These are phyloP conservation scores for Didymella sp. DNA, from an alignment of 2,329 filamentous ascomycete genomes.

Conservation along the genomic window DNA sequence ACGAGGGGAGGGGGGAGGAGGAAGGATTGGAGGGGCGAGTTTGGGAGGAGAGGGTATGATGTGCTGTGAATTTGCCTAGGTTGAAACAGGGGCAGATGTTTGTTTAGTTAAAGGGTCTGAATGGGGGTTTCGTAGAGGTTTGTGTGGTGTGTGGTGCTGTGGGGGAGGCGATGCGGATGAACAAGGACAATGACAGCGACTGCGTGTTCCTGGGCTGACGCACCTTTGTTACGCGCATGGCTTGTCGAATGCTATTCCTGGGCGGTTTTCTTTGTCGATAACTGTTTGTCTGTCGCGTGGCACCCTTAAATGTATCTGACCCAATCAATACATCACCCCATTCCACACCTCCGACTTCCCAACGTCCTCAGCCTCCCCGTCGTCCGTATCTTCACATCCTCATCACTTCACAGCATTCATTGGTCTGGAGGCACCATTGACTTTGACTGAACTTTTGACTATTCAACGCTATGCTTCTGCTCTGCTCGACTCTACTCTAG, in stretches of 20 bases:
- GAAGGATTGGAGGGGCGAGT: constrained; percentile 4
- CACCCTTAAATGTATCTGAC: background rate
- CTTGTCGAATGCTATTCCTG: background rate
- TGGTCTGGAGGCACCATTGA: background rate
- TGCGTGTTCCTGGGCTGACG: background rate
- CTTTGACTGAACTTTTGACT: background rate
- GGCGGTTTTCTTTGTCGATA: background rate
- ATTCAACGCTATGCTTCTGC: background rate
- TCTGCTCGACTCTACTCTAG: background rate
- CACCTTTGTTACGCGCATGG: background rate
- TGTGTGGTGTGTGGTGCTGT: too few species aligned
- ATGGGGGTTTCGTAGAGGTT: too few species aligned
- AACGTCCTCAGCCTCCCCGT: background rate
- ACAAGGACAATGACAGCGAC: background rate
- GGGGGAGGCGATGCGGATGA: background rate
- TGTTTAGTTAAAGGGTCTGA: background rate
- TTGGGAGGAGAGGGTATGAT: constrained; percentile 5
- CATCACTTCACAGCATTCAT: background rate
- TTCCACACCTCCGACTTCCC: background rate
- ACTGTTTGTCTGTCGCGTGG: background rate
- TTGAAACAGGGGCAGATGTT: background rate
- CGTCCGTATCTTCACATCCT: background rate
- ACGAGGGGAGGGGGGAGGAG: background rate
- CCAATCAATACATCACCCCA: background rate
- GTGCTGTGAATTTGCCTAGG: background rate